A percentile compares a stretch with the other conserved stretches of the same genome.
Conservation (phyloP, 2,329 filamentous ascomycete species). For the Aquanectria penicillioides region DNA sequence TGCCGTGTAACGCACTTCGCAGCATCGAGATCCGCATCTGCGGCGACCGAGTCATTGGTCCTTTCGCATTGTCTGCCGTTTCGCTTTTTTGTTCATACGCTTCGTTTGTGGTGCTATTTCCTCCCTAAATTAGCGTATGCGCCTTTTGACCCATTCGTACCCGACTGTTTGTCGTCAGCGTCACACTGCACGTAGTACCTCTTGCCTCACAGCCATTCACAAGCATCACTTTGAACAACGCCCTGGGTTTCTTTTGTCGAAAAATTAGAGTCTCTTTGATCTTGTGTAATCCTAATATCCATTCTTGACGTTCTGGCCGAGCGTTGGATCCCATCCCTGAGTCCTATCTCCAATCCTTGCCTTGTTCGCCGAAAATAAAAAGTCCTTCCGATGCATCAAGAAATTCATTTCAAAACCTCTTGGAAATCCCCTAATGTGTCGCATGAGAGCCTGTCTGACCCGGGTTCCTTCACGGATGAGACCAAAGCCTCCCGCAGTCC, state of each 20-base stretch:
- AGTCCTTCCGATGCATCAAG: background rate
- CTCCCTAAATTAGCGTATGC: too few relatives aligned
- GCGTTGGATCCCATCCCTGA: constrained; percentile 4
- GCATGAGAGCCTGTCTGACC: constrained; percentile 9
- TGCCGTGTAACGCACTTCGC: constrained; percentile 36
- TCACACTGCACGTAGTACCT: background rate
- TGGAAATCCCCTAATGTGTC: background rate
- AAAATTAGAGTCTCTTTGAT: constrained; percentile 22
- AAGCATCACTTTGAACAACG: background rate
- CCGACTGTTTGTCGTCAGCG: too few relatives aligned
- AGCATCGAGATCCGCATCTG: constrained; percentile 43
- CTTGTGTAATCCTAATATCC: constrained; percentile 11
- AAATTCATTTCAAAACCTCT: background rate
- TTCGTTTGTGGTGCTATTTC: background rate
- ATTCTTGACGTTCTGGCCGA: too few relatives aligned
- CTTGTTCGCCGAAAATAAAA: constrained; percentile 10
- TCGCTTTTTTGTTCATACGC: background rate
- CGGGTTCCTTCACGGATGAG: constrained; percentile 27
- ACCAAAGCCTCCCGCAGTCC: constrained; percentile 27
- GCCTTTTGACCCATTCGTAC: too few relatives aligned
- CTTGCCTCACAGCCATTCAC: background rate
- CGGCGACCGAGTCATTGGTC: constrained; percentile 24
- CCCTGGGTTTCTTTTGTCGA: background rate
- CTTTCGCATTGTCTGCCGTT: background rate
- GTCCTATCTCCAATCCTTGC: background rate